Evolutionary conservation across 1,284 basidiomycete species (phyloP).

Genomic region (Puccinia sorghi): DNA sequence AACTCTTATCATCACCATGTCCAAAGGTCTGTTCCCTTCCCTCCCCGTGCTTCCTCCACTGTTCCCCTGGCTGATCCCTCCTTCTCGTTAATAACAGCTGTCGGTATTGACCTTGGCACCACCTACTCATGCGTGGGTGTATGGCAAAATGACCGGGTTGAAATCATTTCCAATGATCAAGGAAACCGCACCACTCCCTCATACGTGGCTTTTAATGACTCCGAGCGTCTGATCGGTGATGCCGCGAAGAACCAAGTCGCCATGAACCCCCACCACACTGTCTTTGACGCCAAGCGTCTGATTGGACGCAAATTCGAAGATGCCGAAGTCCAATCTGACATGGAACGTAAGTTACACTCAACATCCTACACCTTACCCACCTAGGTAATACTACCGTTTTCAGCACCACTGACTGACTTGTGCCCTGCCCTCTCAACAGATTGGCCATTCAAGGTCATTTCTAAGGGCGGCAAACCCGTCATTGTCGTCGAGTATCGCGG

Average conservation of each 20-base stretch:
- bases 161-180: constrained; percentile 89
- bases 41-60: no score
- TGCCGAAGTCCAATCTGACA: constrained; percentile 85
- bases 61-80: no score
- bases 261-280: constrained; percentile 64
- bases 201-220: constrained; percentile 88
- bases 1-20: no score
- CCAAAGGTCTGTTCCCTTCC: no score
- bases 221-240: constrained; percentile 90
- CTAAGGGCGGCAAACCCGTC: constrained; percentile 77
- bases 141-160: constrained; percentile 97
- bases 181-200: constrained; percentile 95
- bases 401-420: not conserved
- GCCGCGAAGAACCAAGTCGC: constrained; percentile 91
- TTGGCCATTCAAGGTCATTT: constrained; percentile 81
- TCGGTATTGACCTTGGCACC: constrained; percentile 61
- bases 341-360: constrained; percentile 66
- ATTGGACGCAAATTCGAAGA: constrained; percentile 84
- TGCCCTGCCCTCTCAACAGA: constrained; percentile 50
- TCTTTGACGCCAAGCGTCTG: constrained; percentile 86
- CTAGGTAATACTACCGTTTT: no score
- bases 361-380: not conserved
- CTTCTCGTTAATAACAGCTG: no score
- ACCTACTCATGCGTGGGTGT: constrained; percentile 78
- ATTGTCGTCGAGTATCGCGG: constrained; percentile 68